These are phyloP conservation scores for Rhizophlyctis rosea DNA, from an alignment of 192 early-diverging fungal genomes.

Conservation along the genomic window DNA sequence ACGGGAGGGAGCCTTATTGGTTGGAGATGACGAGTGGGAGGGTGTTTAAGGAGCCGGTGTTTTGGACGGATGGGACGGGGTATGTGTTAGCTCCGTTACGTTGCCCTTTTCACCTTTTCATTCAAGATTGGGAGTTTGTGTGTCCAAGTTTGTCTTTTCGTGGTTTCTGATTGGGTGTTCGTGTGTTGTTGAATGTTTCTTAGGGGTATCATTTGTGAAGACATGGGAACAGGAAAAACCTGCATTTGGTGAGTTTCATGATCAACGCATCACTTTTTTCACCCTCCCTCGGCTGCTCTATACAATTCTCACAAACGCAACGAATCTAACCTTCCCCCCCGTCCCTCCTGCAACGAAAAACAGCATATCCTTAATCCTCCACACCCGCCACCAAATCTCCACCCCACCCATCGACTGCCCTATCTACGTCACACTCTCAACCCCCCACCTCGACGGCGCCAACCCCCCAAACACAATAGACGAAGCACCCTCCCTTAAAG, in stretches of 20 bases:
- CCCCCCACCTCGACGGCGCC: slow-evolving; percentile 48
- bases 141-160: too few species aligned
- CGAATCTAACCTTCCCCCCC: too few species aligned
- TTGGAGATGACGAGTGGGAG: slow-evolving; percentile 17
- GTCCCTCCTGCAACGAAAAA: too few species aligned
- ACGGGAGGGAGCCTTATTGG: slow-evolving; percentile 25
- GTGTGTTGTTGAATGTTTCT: slow-evolving; percentile 1
- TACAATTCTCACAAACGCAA: too few species aligned
- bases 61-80: slow-evolving; percentile 43
- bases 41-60: slow-evolving; percentile 23
- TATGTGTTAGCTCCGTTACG: too few species aligned
- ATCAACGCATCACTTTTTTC: too few species aligned
- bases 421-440: too few species aligned
- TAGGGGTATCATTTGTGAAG: slow-evolving; percentile 82
- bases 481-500: slow-evolving; percentile 3
- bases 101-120: too few species aligned
- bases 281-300: too few species aligned
- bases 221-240: slow-evolving; percentile 87
- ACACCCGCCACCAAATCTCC: slow-evolving; percentile 58
- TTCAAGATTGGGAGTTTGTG: too few species aligned
- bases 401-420: slow-evolving; percentile 43
- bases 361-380: slow-evolving; percentile 50
- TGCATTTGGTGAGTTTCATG: background rate
- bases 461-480: slow-evolving; percentile 25
- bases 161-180: slow-evolving; percentile 5